Conservation (phyloP, 352 stramenopile genomes). For the Globisporangium nodosum region DNA sequence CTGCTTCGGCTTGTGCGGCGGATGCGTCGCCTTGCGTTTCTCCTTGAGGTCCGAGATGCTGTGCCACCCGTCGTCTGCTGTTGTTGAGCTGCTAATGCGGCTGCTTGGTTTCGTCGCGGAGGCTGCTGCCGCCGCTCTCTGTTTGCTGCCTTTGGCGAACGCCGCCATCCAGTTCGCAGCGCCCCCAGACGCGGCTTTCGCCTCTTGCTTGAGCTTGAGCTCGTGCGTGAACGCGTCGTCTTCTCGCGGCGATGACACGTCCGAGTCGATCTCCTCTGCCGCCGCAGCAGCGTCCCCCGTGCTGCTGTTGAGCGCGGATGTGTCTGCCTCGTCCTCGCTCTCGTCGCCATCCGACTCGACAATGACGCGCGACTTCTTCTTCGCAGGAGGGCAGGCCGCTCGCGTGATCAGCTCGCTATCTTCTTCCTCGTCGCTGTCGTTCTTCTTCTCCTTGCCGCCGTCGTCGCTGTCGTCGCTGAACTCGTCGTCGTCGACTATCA, state of each 20-base stretch:
- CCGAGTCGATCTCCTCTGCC: constrained; percentile 18
- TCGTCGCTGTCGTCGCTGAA: constrained; percentile 29
- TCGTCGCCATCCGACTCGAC: constrained; percentile 58
- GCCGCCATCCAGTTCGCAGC: constrained; percentile 50
- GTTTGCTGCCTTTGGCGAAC: constrained; percentile 19
- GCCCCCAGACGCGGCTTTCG: background rate
- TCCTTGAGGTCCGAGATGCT: constrained; percentile 14
- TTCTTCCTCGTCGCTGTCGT: constrained; percentile 36
- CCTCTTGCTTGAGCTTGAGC: constrained; percentile 26
- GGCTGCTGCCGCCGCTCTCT: background rate
- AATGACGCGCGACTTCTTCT: constrained; percentile 53
- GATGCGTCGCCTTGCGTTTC: constrained; percentile 3
- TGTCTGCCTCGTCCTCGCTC: constrained; percentile 16
- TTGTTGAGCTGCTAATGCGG: background rate
- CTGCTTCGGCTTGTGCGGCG: background rate
- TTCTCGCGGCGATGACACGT: constrained; percentile 40
- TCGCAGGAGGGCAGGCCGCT: constrained; percentile 18
- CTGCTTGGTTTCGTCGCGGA: constrained; percentile 2
- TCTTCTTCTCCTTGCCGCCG: background rate
- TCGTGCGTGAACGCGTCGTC: constrained; percentile 29
- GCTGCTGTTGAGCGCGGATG: background rate
- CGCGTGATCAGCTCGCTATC: constrained; percentile 15
- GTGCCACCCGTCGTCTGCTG: constrained; percentile 7
- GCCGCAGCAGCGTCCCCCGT: constrained; percentile 16
- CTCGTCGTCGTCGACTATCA: constrained; percentile 25